Percentiles rank a stretch among this genome's conserved stretches.
Evolutionary conservation across 805 yeast species (phyloP).

Genomic region (Candida caryicola): DNA sequence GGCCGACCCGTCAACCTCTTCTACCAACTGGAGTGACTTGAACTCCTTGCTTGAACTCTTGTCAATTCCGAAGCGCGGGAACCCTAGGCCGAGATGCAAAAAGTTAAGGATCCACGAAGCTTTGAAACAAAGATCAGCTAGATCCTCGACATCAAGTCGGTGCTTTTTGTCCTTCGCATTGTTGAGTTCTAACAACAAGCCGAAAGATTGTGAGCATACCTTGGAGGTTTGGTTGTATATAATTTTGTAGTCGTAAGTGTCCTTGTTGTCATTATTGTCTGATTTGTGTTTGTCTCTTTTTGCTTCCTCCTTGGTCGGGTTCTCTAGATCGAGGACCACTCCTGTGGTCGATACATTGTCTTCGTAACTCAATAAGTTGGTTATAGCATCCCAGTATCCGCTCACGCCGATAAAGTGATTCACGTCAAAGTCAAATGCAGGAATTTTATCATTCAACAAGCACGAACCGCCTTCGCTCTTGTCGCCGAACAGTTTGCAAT

Average conservation of each 20-base stretch:
- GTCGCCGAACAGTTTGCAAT: constrained; percentile 32
- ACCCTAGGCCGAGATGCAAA: constrained; percentile 59
- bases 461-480: constrained; percentile 43
- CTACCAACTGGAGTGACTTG: constrained; percentile 43
- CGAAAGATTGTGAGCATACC: constrained; percentile 46
- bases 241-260: constrained; percentile 43
- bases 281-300: neutral
- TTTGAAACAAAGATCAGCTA: constrained; percentile 57
- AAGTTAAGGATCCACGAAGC: constrained; percentile 58
- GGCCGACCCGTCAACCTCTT: constrained; percentile 39
- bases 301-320: neutral
- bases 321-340: neutral
- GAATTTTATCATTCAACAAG: constrained; percentile 50
- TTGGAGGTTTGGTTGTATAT: constrained; percentile 45
- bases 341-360: constrained; percentile 10
- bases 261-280: constrained; percentile 1
- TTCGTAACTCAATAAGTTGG: constrained; percentile 39
- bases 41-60: constrained; percentile 19
- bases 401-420: constrained; percentile 63
- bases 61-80: constrained; percentile 50
- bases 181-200: constrained; percentile 35
- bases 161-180: constrained; percentile 18
- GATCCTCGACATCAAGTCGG: constrained; percentile 42
- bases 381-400: constrained; percentile 64
- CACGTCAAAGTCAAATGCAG: constrained; percentile 54